Evolutionary conservation across 2,329 filamentous ascomycete genomes (phyloP).

Genomic region (Colletotrichum sp.): DNA sequence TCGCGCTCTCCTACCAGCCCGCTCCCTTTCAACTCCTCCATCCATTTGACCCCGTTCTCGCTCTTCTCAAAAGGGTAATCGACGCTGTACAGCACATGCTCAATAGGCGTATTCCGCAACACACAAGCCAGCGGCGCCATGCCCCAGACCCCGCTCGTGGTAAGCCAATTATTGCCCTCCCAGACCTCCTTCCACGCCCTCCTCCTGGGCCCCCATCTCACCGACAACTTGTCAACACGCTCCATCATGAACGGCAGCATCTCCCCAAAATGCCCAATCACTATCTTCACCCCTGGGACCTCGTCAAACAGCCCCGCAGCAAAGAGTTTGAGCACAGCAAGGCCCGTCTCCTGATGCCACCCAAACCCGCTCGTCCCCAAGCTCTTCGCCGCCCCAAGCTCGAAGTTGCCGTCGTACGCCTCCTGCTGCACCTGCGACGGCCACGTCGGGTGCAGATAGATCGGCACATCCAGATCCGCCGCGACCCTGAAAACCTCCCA

Average conservation of each 20-base stretch:
- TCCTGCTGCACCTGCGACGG: constrained; percentile 31
- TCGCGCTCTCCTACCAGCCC: constrained; percentile 53
- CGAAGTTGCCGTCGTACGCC: constrained; percentile 32
- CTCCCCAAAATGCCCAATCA: constrained; percentile 13
- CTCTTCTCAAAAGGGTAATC: constrained; percentile 62
- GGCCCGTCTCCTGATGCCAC: constrained; percentile 55
- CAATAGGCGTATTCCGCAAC: constrained; percentile 48
- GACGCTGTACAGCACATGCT: constrained; percentile 59
- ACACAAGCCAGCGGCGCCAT: constrained; percentile 50
- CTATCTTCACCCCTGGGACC: background rate
- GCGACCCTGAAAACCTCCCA: constrained; percentile 64
- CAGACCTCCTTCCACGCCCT: constrained; percentile 53
- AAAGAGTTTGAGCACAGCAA: constrained; percentile 26
- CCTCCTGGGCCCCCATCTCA: constrained; percentile 32
- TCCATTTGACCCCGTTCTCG: constrained; percentile 50
- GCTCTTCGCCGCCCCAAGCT: constrained; percentile 27
- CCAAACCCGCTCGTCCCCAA: constrained; percentile 50
- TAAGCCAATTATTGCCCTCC: constrained; percentile 62
- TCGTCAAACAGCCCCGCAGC: constrained; percentile 4
- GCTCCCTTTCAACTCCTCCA: constrained; percentile 52
- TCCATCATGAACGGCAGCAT: constrained; percentile 61
- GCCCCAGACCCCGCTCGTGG: constrained; percentile 58
- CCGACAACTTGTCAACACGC: constrained; percentile 38
- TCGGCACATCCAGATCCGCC: constrained; percentile 64
- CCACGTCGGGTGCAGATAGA: constrained; percentile 65